These are phyloP conservation scores for Aspergillus novoparasiticus DNA, from an alignment of 2,329 filamentous ascomycete genomes.

Conservation along the genomic window DNA sequence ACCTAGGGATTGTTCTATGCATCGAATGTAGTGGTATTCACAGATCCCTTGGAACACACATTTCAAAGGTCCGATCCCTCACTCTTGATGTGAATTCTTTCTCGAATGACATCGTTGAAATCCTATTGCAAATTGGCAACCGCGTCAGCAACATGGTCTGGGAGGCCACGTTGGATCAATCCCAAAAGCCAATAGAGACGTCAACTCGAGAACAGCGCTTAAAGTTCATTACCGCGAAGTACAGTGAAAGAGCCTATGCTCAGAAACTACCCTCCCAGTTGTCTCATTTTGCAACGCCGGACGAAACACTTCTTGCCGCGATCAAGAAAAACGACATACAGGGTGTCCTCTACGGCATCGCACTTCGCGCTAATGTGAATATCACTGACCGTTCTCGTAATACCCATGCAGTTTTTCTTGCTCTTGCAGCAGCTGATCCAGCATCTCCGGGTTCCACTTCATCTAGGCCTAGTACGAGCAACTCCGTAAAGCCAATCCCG, in stretches of 20 bases:
- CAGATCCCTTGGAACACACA: slow-evolving; percentile 92
- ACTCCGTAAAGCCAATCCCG: slow-evolving; percentile 55
- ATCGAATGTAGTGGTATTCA: slow-evolving; percentile 99
- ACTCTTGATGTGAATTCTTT: slow-evolving; percentile 96
- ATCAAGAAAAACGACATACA: slow-evolving; percentile 97
- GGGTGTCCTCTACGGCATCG: slow-evolving; percentile 86
- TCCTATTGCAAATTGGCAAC: slow-evolving; percentile 89
- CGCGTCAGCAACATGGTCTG: slow-evolving; percentile 95
- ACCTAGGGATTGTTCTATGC: slow-evolving; percentile 91
- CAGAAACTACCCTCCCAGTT: slow-evolving; percentile 71
- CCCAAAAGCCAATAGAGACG: slow-evolving; percentile 71
- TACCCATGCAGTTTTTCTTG: slow-evolving; percentile 87
- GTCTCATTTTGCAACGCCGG: slow-evolving; percentile 74
- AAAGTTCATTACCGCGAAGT: slow-evolving; percentile 95
- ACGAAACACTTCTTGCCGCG: slow-evolving; percentile 86
- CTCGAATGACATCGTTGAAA: slow-evolving; percentile 93
- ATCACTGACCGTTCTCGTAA: slow-evolving; percentile 80
- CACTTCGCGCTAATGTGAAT: slow-evolving; percentile 85
- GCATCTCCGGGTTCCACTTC: slow-evolving; percentile 64
- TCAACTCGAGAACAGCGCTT: slow-evolving; percentile 87
- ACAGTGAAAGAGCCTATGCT: slow-evolving; percentile 80
- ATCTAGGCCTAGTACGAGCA: slow-evolving; percentile 33
- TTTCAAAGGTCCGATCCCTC: slow-evolving; percentile 93
- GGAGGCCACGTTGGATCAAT: slow-evolving; percentile 80
- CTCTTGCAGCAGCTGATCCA: slow-evolving; percentile 88